Percentiles rank a stretch among this genome's conserved stretches.
phyloP scores from a whole-genome alignment of 208 protist species.

The Trypanosoma avium region DNA sequence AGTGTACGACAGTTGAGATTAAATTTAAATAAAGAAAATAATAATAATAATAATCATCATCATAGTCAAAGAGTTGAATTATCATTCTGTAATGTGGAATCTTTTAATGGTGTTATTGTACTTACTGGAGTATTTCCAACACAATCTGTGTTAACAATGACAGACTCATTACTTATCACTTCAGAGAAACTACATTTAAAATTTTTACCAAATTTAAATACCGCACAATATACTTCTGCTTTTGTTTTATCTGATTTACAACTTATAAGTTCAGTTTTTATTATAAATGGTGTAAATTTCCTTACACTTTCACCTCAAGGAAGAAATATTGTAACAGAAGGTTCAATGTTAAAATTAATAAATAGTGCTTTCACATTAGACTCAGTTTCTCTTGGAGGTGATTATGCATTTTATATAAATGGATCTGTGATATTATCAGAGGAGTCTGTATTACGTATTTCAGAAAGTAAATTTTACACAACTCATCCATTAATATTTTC shows the following conservation, averaged over 20 bases:
- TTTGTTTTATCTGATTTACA: not conserved
- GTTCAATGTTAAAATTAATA: not conserved
- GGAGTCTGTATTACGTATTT: not conserved
- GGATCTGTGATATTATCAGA: not conserved
- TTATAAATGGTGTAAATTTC: not conserved
- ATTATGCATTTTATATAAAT: not conserved
- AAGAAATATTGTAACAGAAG: not conserved
- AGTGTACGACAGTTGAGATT: not conserved
- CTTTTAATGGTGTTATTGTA: not conserved
- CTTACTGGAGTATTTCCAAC: not conserved
- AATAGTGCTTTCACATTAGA: not conserved
- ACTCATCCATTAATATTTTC: not conserved
- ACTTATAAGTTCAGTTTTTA: not conserved
- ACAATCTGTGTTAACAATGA: not conserved
- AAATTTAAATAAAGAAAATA: no score
- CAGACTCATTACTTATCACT: conserved; percentile 5
- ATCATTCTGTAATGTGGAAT: not conserved
- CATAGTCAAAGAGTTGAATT: not conserved
- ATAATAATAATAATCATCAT: no score
- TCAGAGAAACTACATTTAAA: not conserved
- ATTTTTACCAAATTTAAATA: not conserved
- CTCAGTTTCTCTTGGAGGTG: not conserved
- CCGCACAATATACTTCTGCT: not conserved
- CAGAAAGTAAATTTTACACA: conserved; percentile 3
- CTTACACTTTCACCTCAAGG: not conserved